Percentiles rank a stretch among this genome's conserved stretches.
Evolutionary conservation across 441 rosid genomes (phyloP).

Genomic region (Erysimum pusillum): DNA sequence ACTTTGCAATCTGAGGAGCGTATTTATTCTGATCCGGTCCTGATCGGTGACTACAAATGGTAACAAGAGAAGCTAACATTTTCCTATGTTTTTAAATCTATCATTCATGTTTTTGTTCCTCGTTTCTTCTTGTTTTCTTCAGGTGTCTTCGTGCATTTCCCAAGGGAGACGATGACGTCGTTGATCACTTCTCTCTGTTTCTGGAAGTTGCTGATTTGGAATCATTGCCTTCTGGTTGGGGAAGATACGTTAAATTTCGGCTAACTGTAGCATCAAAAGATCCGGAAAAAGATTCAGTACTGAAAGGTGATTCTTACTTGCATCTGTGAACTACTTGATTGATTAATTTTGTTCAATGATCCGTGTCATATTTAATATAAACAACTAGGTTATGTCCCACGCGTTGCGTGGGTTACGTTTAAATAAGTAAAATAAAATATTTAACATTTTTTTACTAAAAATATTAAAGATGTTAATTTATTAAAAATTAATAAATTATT

Average conservation of each 20-base stretch:
- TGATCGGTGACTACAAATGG: constrained; percentile 64
- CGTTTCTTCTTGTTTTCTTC: background rate
- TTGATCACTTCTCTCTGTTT: constrained; percentile 3
- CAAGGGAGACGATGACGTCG: background rate
- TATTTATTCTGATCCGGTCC: constrained; percentile 53
- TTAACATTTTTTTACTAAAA: too few relatives aligned
- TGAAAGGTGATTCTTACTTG: background rate
- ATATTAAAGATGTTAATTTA: too few relatives aligned
- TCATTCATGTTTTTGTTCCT: background rate
- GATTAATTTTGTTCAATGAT: background rate
- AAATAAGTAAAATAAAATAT: too few relatives aligned
- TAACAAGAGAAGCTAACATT: constrained; percentile 10
- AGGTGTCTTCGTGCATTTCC: background rate
- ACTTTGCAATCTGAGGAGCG: constrained; percentile 57
- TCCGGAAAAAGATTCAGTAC: background rate
- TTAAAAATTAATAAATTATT: too few relatives aligned
- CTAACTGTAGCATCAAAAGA: background rate
- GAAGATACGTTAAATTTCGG: background rate
- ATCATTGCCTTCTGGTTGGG: constrained; percentile 15
- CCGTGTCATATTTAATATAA: background rate
- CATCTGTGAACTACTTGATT: background rate
- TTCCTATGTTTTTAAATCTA: background rate
- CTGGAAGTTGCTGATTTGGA: background rate
- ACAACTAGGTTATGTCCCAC: too few relatives aligned
- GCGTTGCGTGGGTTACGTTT: too few relatives aligned